Conservation (phyloP, 345 rosid genomes). For the Barbarea vulgaris region DNA sequence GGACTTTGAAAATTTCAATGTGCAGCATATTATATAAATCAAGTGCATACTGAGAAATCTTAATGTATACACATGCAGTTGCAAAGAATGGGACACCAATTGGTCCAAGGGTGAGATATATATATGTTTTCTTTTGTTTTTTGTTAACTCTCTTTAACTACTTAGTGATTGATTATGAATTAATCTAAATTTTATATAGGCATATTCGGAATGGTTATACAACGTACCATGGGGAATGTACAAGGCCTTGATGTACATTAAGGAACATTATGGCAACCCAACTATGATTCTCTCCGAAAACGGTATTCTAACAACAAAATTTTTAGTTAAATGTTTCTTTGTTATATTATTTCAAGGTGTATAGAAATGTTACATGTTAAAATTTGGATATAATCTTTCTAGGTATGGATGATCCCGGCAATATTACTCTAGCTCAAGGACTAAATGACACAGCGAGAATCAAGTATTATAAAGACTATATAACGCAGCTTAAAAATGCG, state of each 20-base stretch:
- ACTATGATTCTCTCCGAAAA: conserved; percentile 80
- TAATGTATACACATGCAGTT: conserved; percentile 45
- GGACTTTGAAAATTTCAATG: neutral
- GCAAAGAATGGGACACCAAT: conserved; percentile 65
- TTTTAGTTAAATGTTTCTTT: neutral
- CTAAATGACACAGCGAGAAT: conserved; percentile 80
- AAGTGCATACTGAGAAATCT: conserved; percentile 1
- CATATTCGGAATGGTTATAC: conserved; percentile 84
- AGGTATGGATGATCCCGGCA: conserved; percentile 97
- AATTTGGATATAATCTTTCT: neutral
- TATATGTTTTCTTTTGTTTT: neutral
- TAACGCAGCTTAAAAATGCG: conserved; percentile 81
- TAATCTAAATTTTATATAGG: conserved; percentile 46
- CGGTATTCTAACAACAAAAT: conserved; percentile 44
- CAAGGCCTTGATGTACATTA: conserved; percentile 83
- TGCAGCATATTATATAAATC: neutral
- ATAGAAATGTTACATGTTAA: neutral
- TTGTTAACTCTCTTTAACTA: neutral
- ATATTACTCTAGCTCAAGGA: conserved; percentile 62
- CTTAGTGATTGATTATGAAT: neutral
- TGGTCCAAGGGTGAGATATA: conserved; percentile 68
- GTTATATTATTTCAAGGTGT: neutral
- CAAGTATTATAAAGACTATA: conserved; percentile 65
- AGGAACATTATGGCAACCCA: conserved; percentile 83
- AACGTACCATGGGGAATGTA: conserved; percentile 97